Evolutionary conservation across 176 grass and related monocot genomes (phyloP).

Genomic region (Puccinellia tenuiflora): DNA sequence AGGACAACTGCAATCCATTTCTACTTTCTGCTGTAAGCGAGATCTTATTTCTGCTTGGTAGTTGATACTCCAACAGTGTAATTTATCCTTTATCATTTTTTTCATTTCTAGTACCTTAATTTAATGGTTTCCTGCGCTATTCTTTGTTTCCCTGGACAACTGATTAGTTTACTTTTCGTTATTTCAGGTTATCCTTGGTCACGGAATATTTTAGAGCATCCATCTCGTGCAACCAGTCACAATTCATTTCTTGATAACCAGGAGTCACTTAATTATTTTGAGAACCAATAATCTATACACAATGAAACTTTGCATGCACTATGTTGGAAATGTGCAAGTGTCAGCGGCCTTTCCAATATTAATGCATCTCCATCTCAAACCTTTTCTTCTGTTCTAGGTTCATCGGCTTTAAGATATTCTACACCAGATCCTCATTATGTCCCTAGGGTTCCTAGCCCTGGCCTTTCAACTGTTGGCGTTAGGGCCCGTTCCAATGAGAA

Average conservation of each 20-base stretch:
- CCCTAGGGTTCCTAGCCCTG: constrained; percentile 70
- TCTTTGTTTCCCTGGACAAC: not conserved
- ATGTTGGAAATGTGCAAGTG: constrained; percentile 25
- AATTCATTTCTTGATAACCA: constrained; percentile 69
- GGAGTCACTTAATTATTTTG: constrained; percentile 46
- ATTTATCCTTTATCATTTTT: not conserved
- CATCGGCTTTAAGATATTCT: constrained; percentile 64
- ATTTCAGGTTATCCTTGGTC: constrained; percentile 68
- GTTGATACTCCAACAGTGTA: not conserved
- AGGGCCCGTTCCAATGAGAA: constrained; percentile 49
- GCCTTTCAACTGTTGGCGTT: constrained; percentile 62
- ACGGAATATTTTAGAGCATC: constrained; percentile 45
- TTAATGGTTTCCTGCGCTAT: not conserved
- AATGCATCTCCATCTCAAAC: constrained; percentile 52
- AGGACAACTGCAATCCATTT: not conserved
- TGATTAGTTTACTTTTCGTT: constrained; percentile 28
- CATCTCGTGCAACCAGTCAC: constrained; percentile 56
- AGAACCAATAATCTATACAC: constrained; percentile 39
- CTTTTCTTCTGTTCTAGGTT: constrained; percentile 55
- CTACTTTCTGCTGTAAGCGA: not conserved
- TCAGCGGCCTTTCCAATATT: constrained; percentile 33
- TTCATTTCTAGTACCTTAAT: not conserved
- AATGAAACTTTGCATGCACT: constrained; percentile 44
- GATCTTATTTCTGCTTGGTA: not conserved
- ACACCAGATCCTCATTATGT: constrained; percentile 70